Evolutionary conservation across 192 early-diverging fungal species (phyloP).

Genomic region (Funneliformis mosseae): DNA sequence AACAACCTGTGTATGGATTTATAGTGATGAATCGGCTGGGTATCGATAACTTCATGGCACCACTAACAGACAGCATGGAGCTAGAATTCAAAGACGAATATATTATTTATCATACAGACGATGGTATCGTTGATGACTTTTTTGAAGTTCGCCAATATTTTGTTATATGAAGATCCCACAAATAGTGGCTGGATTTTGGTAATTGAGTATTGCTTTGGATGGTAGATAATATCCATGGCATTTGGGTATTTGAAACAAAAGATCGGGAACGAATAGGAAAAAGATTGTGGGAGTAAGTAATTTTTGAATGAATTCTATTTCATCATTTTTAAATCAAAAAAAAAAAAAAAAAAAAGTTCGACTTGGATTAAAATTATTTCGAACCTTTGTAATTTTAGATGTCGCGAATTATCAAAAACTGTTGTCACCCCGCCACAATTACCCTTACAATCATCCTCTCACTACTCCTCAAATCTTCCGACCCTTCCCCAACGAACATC

Average conservation of each 20-base stretch:
- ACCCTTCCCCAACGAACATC: slow-evolving; percentile 1
- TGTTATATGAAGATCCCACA: background rate
- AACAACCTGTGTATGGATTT: slow-evolving; percentile 71
- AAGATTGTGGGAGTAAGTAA: slow-evolving; percentile 49
- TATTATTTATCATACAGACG: slow-evolving; percentile 78
- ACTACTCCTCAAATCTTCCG: slow-evolving; percentile 12
- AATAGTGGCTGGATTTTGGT: background rate
- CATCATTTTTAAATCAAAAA: background rate
- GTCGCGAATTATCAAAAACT: slow-evolving; percentile 24
- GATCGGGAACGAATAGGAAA: slow-evolving; percentile 67
- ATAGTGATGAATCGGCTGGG: slow-evolving; percentile 88
- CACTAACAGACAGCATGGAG: slow-evolving; percentile 70
- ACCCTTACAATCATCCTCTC: background rate
- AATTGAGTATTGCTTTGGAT: background rate
- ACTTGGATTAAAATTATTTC: slow-evolving; percentile 1
- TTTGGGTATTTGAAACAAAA: slow-evolving; percentile 77
- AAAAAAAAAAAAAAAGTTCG: background rate
- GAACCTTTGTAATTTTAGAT: background rate
- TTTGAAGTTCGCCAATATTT: slow-evolving; percentile 9
- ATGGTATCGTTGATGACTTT: slow-evolving; percentile 50
- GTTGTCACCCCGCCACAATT: slow-evolving; percentile 14
- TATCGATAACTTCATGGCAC: slow-evolving; percentile 77
- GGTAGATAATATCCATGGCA: slow-evolving; percentile 64
- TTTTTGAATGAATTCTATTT: background rate
- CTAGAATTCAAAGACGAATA: slow-evolving; percentile 83